Conservation (phyloP, 1,139 yeast species). For the Saccharomyces hybrid region DNA sequence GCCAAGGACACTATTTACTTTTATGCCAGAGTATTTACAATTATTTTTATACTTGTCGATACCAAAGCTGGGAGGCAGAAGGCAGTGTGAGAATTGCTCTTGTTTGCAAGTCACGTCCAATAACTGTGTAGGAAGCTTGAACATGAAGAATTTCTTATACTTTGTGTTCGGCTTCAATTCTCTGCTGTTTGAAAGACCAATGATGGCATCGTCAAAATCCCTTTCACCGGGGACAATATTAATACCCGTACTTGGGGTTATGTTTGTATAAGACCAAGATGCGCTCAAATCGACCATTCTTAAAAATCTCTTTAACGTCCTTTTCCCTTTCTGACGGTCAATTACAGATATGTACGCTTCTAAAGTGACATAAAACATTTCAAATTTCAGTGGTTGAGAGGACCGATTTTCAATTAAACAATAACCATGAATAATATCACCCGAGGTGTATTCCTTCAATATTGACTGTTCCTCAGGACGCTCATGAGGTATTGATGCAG, state of each 20-base stretch:
- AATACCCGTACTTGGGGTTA: conserved; percentile 40
- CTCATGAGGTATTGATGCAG: conserved; percentile 29
- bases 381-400: conserved; percentile 39
- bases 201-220: conserved; percentile 43
- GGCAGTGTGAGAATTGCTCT: conserved; percentile 44
- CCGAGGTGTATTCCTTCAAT: conserved; percentile 44
- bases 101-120: conserved; percentile 53
- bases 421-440: conserved; percentile 50
- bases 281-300: conserved; percentile 40
- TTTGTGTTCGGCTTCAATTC: conserved; percentile 42
- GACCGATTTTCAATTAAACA: conserved; percentile 41
- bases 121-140: conserved; percentile 51
- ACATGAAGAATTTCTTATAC: conserved; percentile 57
- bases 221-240: conserved; percentile 38
- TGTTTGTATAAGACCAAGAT: conserved; percentile 35
- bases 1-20: conserved; percentile 31
- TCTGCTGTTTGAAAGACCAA: conserved; percentile 49
- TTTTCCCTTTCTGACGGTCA: conserved; percentile 24
- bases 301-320: conserved; percentile 34
- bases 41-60: conserved; percentile 38
- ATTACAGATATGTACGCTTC: conserved; percentile 41
- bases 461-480: conserved; percentile 31
- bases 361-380: conserved; percentile 50
- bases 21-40: conserved; percentile 28
- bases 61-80: conserved; percentile 63